These are phyloP conservation scores for Aspergillus asperescens DNA, from an alignment of 495 filamentous ascomycete species.

Conservation along the genomic window DNA sequence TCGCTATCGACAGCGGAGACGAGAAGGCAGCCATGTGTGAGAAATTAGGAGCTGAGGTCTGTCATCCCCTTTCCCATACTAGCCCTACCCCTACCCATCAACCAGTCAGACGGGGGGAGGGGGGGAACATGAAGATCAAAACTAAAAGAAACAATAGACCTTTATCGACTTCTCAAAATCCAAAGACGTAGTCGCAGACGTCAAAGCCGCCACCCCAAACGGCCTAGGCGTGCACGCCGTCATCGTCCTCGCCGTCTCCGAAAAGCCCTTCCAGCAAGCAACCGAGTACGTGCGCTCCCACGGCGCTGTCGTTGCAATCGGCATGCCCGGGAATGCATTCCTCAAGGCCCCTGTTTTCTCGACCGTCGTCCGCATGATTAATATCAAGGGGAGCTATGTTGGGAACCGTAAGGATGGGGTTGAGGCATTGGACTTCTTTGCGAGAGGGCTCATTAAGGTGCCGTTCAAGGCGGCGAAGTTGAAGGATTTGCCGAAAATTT, in stretches of 20 bases:
- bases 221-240: constrained; percentile 86
- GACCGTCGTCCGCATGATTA: constrained; percentile 82
- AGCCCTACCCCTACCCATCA: background rate
- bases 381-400: constrained; percentile 88
- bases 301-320: constrained; percentile 81
- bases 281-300: constrained; percentile 76
- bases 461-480: constrained; percentile 82
- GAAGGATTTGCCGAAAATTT: constrained; percentile 70
- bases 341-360: constrained; percentile 80
- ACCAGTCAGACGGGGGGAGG: background rate
- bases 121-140: background rate
- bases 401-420: constrained; percentile 80
- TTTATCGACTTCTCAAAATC: constrained; percentile 76
- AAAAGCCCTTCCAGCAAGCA: constrained; percentile 93
- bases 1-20: constrained; percentile 75
- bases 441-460: constrained; percentile 73
- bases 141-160: constrained; percentile 2
- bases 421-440: constrained; percentile 89
- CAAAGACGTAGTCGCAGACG: constrained; percentile 71
- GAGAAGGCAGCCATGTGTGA: constrained; percentile 68
- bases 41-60: constrained; percentile 56
- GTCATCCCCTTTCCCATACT: background rate
- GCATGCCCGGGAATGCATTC: constrained; percentile 71
- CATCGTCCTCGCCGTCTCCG: constrained; percentile 73
- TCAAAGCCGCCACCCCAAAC: constrained; percentile 69